Conservation (phyloP, 306 rosid species). For the Dalbergia cochinchinensis region DNA sequence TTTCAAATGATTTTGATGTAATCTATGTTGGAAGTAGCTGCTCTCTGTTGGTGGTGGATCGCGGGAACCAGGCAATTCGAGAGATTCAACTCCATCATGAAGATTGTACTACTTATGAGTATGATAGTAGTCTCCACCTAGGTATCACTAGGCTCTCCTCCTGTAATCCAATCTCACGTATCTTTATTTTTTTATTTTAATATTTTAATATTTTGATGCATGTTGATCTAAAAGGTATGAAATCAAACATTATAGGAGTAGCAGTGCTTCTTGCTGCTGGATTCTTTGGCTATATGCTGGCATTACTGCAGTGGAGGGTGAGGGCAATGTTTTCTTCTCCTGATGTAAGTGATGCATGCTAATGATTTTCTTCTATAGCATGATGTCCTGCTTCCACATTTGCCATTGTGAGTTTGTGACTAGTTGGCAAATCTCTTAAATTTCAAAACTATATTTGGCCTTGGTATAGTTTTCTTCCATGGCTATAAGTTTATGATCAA, state of each 20-base stretch:
- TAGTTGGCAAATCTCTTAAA: neutral
- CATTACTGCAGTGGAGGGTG: slow-evolving; percentile 77
- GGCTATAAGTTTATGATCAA: neutral
- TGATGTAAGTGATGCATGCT: slow-evolving; percentile 55
- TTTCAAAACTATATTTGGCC: slow-evolving; percentile 4
- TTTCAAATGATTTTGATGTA: slow-evolving; percentile 89
- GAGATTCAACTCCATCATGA: slow-evolving; percentile 89
- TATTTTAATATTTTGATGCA: slow-evolving; percentile 15
- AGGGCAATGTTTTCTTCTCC: slow-evolving; percentile 78
- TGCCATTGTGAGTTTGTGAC: neutral
- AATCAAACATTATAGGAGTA: slow-evolving; percentile 64
- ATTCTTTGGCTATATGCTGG: slow-evolving; percentile 91
- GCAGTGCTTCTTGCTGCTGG: slow-evolving; percentile 74
- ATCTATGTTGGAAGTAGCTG: slow-evolving; percentile 80
- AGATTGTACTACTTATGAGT: slow-evolving; percentile 63
- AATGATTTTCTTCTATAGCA: slow-evolving; percentile 8
- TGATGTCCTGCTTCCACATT: slow-evolving; percentile 13
- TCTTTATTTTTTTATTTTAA: slow-evolving; percentile 17
- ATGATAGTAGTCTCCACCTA: slow-evolving; percentile 65
- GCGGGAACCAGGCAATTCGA: slow-evolving; percentile 95
- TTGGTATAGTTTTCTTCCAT: neutral
- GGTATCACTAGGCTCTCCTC: slow-evolving; percentile 58
- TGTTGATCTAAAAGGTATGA: slow-evolving; percentile 28
- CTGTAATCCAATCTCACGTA: slow-evolving; percentile 19
- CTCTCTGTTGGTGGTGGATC: slow-evolving; percentile 89